phyloP scores from a whole-genome alignment of 805 yeast species.

The Ascoidea rubescens region DNA sequence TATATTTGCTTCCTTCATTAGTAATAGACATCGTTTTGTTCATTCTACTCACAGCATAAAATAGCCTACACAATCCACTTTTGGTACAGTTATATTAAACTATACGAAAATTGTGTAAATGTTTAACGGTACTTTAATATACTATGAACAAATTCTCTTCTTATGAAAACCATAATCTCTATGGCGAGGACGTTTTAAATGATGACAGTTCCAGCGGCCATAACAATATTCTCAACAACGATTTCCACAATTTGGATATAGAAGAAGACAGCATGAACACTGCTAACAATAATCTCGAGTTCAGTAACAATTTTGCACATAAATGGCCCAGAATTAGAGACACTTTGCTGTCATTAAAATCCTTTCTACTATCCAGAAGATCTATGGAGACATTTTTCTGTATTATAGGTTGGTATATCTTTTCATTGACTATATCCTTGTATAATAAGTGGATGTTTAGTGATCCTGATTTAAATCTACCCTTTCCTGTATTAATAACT shows the following conservation, averaged over 20 bases:
- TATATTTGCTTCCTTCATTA: no score
- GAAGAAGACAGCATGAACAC: no score
- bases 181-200: not conserved
- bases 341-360: no score
- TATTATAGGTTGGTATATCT: constrained; percentile 52
- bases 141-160: not conserved
- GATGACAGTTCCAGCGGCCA: not conserved
- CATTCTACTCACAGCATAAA: not conserved
- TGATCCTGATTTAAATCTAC: constrained; percentile 51
- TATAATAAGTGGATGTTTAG: constrained; percentile 99
- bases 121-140: not conserved
- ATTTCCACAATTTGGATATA: not conserved
- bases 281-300: no score
- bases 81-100: not conserved
- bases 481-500: constrained; percentile 77
- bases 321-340: no score
- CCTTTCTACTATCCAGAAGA: not conserved
- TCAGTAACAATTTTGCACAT: no score
- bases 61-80: not conserved
- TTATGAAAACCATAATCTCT: not conserved
- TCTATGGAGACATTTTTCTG: not conserved
- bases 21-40: not conserved
- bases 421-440: constrained; percentile 54
- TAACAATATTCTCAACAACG: not conserved
- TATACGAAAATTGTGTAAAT: not conserved